These are phyloP conservation scores for Colletotrichum navitas DNA, from an alignment of 2,329 filamentous ascomycete genomes.

Conservation along the genomic window DNA sequence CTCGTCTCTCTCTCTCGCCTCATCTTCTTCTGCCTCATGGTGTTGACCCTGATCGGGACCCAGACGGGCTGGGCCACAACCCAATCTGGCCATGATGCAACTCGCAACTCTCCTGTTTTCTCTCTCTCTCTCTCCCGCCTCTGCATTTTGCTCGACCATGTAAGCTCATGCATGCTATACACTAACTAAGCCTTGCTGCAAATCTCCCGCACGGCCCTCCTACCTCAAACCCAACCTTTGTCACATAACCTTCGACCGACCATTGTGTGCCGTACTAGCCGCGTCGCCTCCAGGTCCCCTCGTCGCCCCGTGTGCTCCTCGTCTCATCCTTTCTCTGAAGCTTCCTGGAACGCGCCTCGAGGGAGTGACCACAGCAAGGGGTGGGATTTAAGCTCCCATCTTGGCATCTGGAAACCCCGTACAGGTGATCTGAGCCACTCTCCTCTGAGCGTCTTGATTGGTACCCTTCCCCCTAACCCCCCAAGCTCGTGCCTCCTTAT, in stretches of 20 bases:
- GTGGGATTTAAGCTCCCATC: slow-evolving; percentile 34
- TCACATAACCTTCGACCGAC: slow-evolving; percentile 22
- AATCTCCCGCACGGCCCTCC: slow-evolving; percentile 26
- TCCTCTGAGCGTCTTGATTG: slow-evolving; percentile 13
- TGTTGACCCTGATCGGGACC: background rate
- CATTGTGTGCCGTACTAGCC: slow-evolving; percentile 28
- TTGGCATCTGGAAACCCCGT: slow-evolving; percentile 37
- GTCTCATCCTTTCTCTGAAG: slow-evolving; percentile 28
- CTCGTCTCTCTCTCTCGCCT: background rate
- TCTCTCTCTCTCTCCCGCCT: background rate
- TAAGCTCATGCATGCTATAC: slow-evolving; percentile 19
- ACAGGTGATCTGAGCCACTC: slow-evolving; percentile 25
- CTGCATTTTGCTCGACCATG: background rate
- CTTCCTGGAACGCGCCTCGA: slow-evolving; percentile 24
- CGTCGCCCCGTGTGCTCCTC: slow-evolving; percentile 31
- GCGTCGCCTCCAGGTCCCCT: slow-evolving; percentile 24
- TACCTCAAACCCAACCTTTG: slow-evolving; percentile 27
- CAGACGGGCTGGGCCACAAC: background rate
- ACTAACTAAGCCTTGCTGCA: slow-evolving; percentile 1
- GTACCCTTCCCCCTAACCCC: background rate
- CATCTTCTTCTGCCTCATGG: background rate
- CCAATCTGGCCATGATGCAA: background rate
- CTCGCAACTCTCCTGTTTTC: background rate
- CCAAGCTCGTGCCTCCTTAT: background rate
- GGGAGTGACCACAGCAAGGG: slow-evolving; percentile 25